Base-by-base conservation (phyloP, 192 early-diverging fungal species). In the Coemansia sp. region DNA sequence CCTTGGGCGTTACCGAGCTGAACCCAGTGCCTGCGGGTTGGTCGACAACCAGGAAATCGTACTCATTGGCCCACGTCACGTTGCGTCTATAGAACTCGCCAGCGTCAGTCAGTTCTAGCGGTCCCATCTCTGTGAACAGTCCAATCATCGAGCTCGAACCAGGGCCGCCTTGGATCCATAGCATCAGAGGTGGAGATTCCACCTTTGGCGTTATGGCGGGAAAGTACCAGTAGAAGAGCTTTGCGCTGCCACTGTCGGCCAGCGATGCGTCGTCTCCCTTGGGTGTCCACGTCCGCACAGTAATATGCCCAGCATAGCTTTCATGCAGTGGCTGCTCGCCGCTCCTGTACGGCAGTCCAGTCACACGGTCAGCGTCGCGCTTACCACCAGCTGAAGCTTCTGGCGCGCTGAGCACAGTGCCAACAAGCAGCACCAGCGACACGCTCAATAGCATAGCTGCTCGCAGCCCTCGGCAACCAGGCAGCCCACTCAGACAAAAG, bases 161-260 rank as follows among this genome's bases (percentile, higher is more conserved):
- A 17, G 93, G 93, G 5, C 93, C 93, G 59, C 93, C 93, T 76
- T 94, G 92, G 14, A 94, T 73, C 93, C 93, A 85, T 76, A 94
- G 65, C 25, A 92, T 54, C 47, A 94, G 80, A 6, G 93, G 92
- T 40, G 93, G 87, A 32, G 85, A 67, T 42, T 76, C 76, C 8
- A 80, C 68, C 41, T 76, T 67, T 19, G 89, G 87, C 22, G 86
- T 76, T 60, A 89, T 83, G 10, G 89, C 88, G 0, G 93, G 93
- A 60, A 94, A 92, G 66, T 84, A 94, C 91, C 91, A 92, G 74
- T 91, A 94, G 53, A 88, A 90, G 65, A 83, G 68, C 37, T 68
- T 71, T 60, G 80, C 74, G 22, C 49, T 59, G 2, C 80, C 80
- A 36, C 68, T 83, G 51, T 63, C 63, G 20, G 65, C 31, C 17